These are phyloP conservation scores for Acacia acuminata DNA, from an alignment of 306 rosid genomes.

Conservation along the genomic window DNA sequence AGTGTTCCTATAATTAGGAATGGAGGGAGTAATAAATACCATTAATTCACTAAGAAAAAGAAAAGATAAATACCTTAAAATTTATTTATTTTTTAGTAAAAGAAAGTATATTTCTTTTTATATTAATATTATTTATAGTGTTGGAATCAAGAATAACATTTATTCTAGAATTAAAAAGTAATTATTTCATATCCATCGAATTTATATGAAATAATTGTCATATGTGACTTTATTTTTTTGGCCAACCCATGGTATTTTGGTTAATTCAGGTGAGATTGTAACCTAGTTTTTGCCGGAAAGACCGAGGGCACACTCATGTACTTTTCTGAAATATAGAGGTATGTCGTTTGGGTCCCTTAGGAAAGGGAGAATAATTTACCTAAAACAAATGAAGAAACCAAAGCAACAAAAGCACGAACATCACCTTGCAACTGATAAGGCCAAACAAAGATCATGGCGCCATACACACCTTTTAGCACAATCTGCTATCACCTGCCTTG, in stretches of 20 bases:
- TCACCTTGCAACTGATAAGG: neutral
- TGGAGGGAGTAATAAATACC: neutral
- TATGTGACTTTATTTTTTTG: neutral
- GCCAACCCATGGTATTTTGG: neutral
- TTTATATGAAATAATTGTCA: neutral
- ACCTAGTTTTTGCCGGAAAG: neutral
- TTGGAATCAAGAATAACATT: neutral
- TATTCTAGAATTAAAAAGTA: neutral
- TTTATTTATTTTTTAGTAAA: neutral
- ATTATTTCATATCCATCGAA: neutral
- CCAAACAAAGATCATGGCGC: slow-evolving; percentile 21
- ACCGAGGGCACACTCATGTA: neutral
- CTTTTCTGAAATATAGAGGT: neutral
- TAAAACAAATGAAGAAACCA: neutral
- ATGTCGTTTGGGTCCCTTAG: neutral
- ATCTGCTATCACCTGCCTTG: slow-evolving; percentile 61
- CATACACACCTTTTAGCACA: slow-evolving; percentile 26
- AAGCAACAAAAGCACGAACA: neutral
- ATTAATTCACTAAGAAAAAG: neutral
- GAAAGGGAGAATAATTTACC: neutral
- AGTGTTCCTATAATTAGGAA: too few species aligned
- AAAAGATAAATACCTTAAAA: neutral
- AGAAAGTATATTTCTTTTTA: neutral
- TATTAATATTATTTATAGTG: neutral
- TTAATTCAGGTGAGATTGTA: neutral